phyloP scores from a whole-genome alignment of 495 filamentous ascomycete species.

The Xylaria venustula region DNA sequence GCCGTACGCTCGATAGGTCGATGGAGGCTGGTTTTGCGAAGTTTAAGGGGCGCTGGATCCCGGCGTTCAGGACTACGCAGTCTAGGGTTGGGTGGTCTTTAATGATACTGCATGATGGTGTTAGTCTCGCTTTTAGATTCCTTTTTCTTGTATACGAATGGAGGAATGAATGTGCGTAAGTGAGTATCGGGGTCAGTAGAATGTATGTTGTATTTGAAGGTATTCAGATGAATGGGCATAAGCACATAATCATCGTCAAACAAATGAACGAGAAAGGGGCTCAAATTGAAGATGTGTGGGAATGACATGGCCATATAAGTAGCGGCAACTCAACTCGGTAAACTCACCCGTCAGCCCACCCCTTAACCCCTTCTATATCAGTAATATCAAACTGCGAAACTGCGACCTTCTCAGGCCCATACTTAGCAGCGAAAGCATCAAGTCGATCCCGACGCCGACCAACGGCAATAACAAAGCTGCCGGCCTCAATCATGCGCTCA shows the following conservation, averaged over 20 bases:
- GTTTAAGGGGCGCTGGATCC: conserved; percentile 58
- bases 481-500: conserved; percentile 59
- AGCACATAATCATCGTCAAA: not conserved
- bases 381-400: conserved; percentile 63
- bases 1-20: conserved; percentile 51
- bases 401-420: conserved; percentile 53
- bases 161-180: too few species aligned
- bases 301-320: too few species aligned
- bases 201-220: too few species aligned
- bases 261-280: not conserved
- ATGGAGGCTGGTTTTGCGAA: conserved; percentile 59
- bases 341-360: conserved; percentile 52
- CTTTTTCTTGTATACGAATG: too few species aligned
- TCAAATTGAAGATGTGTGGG: too few species aligned
- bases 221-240: too few species aligned
- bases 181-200: too few species aligned
- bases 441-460: conserved; percentile 67
- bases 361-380: conserved; percentile 55
- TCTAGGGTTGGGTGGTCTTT: conserved; percentile 56
- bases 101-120: conserved; percentile 44
- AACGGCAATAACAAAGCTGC: conserved; percentile 58
- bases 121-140: too few species aligned
- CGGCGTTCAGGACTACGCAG: conserved; percentile 56
- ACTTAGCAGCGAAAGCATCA: conserved; percentile 57
- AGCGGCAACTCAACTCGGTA: too few species aligned